Base-by-base conservation (phyloP, 495 filamentous ascomycete species). In the Aspergillus leporis region DNA sequence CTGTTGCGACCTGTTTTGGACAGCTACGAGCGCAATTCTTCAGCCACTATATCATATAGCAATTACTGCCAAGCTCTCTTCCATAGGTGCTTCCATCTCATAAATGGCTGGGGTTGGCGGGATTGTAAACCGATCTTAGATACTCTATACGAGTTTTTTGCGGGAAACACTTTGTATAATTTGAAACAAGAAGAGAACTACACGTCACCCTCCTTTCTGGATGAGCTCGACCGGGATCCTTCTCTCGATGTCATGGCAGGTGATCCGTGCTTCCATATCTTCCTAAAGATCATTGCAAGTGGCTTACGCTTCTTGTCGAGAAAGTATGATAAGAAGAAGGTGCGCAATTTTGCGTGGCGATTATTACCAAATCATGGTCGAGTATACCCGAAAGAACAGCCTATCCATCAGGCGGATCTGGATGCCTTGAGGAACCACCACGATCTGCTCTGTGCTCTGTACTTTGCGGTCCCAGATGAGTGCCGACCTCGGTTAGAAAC, bases 251-350 rank as follows among this genome's bases (percentile, higher is more conserved):
- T 89, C 32, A 77, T 82, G 48, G 71, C 83, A 5, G 85, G 87
- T 28, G 94, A 98, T 64, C 82, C 84, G n/a, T 90, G 91, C 59
- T 98, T 98, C 62, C 90, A 96, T 69, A 87, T 96, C n/a, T 85
- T 97, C 55, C 79, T 97, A 45, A 98, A 98, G 66, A 85, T 91
- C 21, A 74, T 97, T 45, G 92, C 83, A 16, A 71, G 85, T 60
- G 86, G 87, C 10, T 79, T 97, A 31, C 81, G 81, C 31, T 81
- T 83, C 13, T 74, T 95, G 56, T 73, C 74, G 19, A 67, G 79
- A 40, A 60, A 77, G 3, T 85, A 87, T 65, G 74, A 86, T 23
- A 78, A 79, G 40, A 96, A 90, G 59, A 90, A 88, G 65, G 85
- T 95, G 55, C 81, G 83, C 21, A 90, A 91, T 59, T 77, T 96